Conservation (phyloP, 164 flowering plant genomes). For the Dillenia turbinata region DNA sequence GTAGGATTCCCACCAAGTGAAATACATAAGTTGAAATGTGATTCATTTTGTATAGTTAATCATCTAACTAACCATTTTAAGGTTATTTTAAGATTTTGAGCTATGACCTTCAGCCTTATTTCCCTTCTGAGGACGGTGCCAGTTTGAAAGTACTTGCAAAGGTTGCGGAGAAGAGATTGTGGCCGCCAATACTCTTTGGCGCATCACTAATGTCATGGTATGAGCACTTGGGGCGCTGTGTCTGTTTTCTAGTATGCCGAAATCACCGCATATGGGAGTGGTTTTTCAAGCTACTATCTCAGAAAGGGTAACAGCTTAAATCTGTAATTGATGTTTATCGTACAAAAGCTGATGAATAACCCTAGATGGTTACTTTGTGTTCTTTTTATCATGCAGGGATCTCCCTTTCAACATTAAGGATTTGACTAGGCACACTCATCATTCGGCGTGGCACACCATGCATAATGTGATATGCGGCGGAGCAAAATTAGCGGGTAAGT, state of each 20-base stretch:
- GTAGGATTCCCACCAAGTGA: too few species aligned
- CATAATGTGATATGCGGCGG: constrained; percentile 88
- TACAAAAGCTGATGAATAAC: too few species aligned
- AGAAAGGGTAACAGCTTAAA: constrained; percentile 41
- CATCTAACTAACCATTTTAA: too few species aligned
- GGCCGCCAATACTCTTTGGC: constrained; percentile 72
- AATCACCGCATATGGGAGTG: constrained; percentile 69
- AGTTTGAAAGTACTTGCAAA: constrained; percentile 31
- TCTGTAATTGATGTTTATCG: background rate
- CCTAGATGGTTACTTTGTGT: background rate
- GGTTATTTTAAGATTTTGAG: background rate
- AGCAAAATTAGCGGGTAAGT: constrained; percentile 47
- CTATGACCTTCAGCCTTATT: constrained; percentile 50
- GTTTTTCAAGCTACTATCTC: constrained; percentile 42
- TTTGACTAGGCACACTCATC: constrained; percentile 72
- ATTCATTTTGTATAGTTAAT: too few species aligned
- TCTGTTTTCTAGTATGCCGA: constrained; percentile 65
- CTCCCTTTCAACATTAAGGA: constrained; percentile 37
- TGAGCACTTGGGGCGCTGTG: constrained; percentile 76
- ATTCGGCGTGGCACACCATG: constrained; percentile 91
- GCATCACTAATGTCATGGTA: constrained; percentile 86
- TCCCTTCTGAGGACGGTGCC: constrained; percentile 36
- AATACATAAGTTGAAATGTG: too few species aligned
- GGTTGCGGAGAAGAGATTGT: constrained; percentile 52
- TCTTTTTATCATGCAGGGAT: constrained; percentile 30